Percentiles rank a stretch among this genome's conserved stretches.
Conservation (phyloP, 164 flowering plant genomes). For the Pachysandra terminalis region DNA sequence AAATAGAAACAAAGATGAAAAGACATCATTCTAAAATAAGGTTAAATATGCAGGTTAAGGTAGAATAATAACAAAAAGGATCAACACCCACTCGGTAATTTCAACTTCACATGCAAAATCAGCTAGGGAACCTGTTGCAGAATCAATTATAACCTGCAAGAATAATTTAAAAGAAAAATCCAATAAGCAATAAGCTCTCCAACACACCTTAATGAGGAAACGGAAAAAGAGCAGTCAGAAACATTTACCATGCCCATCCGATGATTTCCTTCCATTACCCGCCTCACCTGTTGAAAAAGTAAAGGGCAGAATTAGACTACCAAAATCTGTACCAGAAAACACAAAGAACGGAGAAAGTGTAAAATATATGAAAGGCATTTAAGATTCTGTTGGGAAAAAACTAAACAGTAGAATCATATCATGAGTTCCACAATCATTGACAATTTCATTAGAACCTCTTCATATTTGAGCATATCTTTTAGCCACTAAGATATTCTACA, state of each 20-base stretch:
- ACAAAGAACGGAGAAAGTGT: background rate
- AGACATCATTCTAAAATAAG: background rate
- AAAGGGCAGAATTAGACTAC: constrained; percentile 6
- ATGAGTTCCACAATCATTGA: background rate
- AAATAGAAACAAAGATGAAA: constrained; percentile 7
- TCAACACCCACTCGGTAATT: constrained; percentile 76
- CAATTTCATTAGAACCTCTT: background rate
- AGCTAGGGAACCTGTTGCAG: constrained; percentile 71
- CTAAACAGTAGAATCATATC: background rate
- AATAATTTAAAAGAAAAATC: constrained; percentile 12
- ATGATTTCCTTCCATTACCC: constrained; percentile 95
- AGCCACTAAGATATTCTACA: background rate
- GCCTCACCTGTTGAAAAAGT: constrained; percentile 59
- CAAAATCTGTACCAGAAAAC: background rate
- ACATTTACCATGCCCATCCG: constrained; percentile 95
- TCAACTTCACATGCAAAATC: constrained; percentile 98
- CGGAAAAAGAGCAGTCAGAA: constrained; percentile 13
- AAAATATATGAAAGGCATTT: background rate
- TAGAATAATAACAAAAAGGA: background rate
- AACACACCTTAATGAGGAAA: constrained; percentile 14
- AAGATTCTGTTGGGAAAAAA: background rate
- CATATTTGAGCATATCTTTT: too few species aligned
- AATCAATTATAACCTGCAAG: constrained; percentile 67
- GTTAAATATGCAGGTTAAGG: background rate
- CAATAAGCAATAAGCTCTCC: constrained; percentile 5